phyloP scores from a whole-genome alignment of 177 flowering plant species.

The Telopea speciosissima region DNA sequence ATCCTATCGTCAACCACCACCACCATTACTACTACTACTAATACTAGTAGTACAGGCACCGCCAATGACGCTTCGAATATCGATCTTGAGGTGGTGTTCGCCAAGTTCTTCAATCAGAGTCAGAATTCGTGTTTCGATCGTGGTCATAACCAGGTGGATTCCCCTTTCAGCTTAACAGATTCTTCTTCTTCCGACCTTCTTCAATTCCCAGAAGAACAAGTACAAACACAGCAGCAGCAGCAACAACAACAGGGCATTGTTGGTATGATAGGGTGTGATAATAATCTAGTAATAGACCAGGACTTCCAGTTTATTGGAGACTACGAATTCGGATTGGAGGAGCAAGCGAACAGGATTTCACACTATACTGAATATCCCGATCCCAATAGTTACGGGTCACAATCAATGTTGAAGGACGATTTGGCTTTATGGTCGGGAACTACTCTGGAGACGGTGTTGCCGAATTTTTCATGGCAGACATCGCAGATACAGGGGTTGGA shows the following conservation, averaged over 20 bases:
- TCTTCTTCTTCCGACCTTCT: too few relatives aligned
- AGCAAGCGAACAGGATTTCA: background rate
- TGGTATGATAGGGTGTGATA: too few relatives aligned
- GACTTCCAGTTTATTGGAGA: background rate
- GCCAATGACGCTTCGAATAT: conserved; percentile 18
- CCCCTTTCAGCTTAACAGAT: background rate
- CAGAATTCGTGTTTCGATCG: conserved; percentile 8
- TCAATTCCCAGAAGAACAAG: too few relatives aligned
- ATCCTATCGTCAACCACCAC: too few relatives aligned
- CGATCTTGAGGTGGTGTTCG: conserved; percentile 35
- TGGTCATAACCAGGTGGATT: background rate
- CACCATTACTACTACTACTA: too few relatives aligned
- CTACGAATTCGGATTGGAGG: background rate
- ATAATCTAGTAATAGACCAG: background rate
- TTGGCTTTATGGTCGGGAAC: conserved; percentile 22
- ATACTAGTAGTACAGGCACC: too few relatives aligned
- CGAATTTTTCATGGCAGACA: conserved; percentile 22
- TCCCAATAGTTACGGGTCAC: conserved; percentile 8
- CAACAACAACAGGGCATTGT: too few relatives aligned
- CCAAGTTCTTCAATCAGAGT: conserved; percentile 27
- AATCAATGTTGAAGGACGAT: conserved; percentile 13
- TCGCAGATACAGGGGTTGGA: conserved; percentile 1
- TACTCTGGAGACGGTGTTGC: background rate
- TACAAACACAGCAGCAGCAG: too few relatives aligned
- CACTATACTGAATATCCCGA: background rate